phyloP scores from a whole-genome alignment of 164 flowering plant genomes.

The Tinospora cordifolia region DNA sequence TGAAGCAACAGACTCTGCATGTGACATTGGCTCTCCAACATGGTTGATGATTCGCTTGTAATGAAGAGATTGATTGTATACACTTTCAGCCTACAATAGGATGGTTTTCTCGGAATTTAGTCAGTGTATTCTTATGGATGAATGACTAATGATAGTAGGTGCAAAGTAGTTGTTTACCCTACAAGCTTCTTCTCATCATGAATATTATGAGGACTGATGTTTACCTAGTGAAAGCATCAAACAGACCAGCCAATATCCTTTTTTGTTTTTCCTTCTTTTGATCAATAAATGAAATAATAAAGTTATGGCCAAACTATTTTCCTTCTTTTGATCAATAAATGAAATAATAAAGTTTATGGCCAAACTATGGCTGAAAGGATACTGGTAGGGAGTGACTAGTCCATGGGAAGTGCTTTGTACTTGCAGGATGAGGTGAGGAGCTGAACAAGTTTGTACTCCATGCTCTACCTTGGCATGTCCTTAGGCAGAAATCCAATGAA shows the following conservation, averaged over 20 bases:
- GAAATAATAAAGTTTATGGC: no score
- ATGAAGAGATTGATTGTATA: constrained; percentile 35
- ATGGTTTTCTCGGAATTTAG: background rate
- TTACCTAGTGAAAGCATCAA: background rate
- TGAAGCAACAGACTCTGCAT: constrained; percentile 50
- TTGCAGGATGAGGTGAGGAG: no score
- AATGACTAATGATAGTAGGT: background rate
- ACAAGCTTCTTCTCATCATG: background rate
- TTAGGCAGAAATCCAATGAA: no score
- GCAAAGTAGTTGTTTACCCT: background rate
- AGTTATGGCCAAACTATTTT: no score
- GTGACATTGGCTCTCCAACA: constrained; percentile 42
- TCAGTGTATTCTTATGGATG: background rate
- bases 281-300: no score
- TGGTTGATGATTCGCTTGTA: constrained; percentile 31
- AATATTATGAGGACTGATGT: background rate
- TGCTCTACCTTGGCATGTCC: no score
- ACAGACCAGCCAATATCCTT: background rate
- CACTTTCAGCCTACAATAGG: constrained; percentile 42
- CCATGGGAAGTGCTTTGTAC: no score
- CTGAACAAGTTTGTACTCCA: no score
- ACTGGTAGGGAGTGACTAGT: no score
- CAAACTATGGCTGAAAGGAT: no score
- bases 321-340: no score
- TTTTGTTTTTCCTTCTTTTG: background rate